These are phyloP conservation scores for Geotrichum macrosporum DNA, from an alignment of 1,139 yeast species.

Conservation along the genomic window DNA sequence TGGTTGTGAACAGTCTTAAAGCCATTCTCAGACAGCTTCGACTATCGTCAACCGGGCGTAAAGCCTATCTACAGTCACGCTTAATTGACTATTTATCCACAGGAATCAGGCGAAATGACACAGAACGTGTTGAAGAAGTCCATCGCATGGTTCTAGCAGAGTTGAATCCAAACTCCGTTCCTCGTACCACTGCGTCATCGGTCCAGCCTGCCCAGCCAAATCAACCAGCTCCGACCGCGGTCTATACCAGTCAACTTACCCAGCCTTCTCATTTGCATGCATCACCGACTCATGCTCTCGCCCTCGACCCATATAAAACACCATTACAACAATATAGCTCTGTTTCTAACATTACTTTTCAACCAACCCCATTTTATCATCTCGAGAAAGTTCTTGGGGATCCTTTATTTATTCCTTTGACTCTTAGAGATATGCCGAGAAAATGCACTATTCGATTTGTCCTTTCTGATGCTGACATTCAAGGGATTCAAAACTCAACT, in stretches of 20 bases:
- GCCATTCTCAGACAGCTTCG: slow-evolving; percentile 28
- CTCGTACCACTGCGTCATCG: background rate
- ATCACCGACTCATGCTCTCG: background rate
- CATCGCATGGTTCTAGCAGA: slow-evolving; percentile 12
- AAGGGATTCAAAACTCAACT: slow-evolving; percentile 17
- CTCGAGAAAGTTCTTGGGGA: slow-evolving; percentile 25
- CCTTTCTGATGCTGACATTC: slow-evolving; percentile 20
- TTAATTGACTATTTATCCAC: slow-evolving; percentile 24
- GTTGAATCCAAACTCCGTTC: slow-evolving; percentile 3
- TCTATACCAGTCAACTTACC: too few relatives aligned
- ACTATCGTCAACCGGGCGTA: slow-evolving; percentile 33
- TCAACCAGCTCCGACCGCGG: background rate
- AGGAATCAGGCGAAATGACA: slow-evolving; percentile 14
- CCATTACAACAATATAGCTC: background rate
- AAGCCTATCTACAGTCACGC: slow-evolving; percentile 34
- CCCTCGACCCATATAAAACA: background rate
- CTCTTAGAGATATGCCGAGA: slow-evolving; percentile 24
- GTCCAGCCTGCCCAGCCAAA: background rate
- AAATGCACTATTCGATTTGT: slow-evolving; percentile 24
- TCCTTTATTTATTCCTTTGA: slow-evolving; percentile 29
- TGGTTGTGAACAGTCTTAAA: slow-evolving; percentile 35
- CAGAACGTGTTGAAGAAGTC: slow-evolving; percentile 5
- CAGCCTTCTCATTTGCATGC: too few relatives aligned
- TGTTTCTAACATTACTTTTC: slow-evolving; percentile 24
- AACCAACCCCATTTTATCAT: slow-evolving; percentile 34